Evolutionary conservation across 2,329 filamentous ascomycete genomes (phyloP), one percentile per base, ranked within the genome.

Genomic region (Ramularia collo-cygni): DNA sequence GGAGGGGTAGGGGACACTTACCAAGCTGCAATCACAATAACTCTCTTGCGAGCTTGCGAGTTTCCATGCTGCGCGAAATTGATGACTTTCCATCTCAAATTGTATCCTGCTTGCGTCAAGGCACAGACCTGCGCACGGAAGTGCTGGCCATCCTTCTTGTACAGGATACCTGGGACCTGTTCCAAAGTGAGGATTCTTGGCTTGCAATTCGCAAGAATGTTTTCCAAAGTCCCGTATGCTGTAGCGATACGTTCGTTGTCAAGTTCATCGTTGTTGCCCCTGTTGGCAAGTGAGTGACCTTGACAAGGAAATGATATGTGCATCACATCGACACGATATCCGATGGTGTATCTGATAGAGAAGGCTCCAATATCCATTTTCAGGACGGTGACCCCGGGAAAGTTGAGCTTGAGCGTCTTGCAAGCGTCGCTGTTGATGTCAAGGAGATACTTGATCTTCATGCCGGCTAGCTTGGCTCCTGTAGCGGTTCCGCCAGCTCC

Each of bases 301-400:
- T 90, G 84, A 40, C 87, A 93, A 0, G 86, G 85, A 0, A 84
- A 85, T 0, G 82, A 87, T 0, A 88, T 62, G 48, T 93, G 86
- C 0, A 85, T 63, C 2, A 90, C 65, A 50, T 92, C 85, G 0
- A 81, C 74, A 3, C 15, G 36, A 16, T 24, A 13, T n/a, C 10
- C 1, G 24, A 7, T 8, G 24, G 31, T 12, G 31, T 17, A 9
- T 66, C 65, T 7, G 70, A 62, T 2, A 18, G 78, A 64, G 36
- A 82, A 79, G 2, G 72, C 59, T 24, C 69, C 34, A 14, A 55
- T 42, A 7, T 48, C 37, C 7, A 35, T 40, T 1, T 43, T 16
- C 1, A 44, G 35, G 2, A 55, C 29, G 6, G 55, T 38, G 0
- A 54, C 57, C 4, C 44, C 39, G 0, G 66, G 64, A 46, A 84